Percentiles rank a stretch among this genome's conserved stretches.
Evolutionary conservation across 768 basidiomycete species (phyloP).

Genomic region (Termitomyces sp.): DNA sequence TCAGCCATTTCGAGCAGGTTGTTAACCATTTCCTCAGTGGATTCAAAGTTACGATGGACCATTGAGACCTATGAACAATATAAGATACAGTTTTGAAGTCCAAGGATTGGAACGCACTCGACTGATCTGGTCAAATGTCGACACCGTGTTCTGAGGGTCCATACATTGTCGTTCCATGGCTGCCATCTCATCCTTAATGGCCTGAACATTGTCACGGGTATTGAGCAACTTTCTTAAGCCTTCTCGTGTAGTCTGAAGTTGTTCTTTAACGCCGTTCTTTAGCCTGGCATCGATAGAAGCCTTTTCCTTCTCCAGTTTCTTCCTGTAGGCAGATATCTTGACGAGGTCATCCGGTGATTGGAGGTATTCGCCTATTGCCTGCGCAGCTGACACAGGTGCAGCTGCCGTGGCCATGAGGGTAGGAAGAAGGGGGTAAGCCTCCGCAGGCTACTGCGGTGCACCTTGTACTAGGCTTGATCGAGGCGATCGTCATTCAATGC

Average conservation of each 20-base stretch:
- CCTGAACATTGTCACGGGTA: slow-evolving; percentile 74
- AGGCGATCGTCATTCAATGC: neutral
- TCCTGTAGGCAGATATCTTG: slow-evolving; percentile 84
- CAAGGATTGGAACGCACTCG: slow-evolving; percentile 52
- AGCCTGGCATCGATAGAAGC: slow-evolving; percentile 89
- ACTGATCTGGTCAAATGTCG: slow-evolving; percentile 94
- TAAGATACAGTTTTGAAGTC: neutral
- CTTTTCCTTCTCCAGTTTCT: slow-evolving; percentile 96
- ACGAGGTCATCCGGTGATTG: slow-evolving; percentile 92
- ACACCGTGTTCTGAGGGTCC: slow-evolving; percentile 71
- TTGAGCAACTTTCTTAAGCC: slow-evolving; percentile 79
- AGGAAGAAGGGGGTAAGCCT: neutral
- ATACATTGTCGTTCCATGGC: slow-evolving; percentile 71
- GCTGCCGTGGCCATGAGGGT: slow-evolving; percentile 35
- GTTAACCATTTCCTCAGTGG: slow-evolving; percentile 93
- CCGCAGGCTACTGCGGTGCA: slow-evolving; percentile 6
- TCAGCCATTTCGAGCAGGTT: slow-evolving; percentile 91
- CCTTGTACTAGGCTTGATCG: slow-evolving; percentile 4
- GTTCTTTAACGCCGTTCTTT: slow-evolving; percentile 88
- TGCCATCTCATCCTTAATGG: slow-evolving; percentile 83
- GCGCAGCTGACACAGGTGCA: slow-evolving; percentile 69
- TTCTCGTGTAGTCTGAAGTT: slow-evolving; percentile 85
- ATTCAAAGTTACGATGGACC: slow-evolving; percentile 92
- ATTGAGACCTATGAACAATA: slow-evolving; percentile 69
- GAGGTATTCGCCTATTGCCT: slow-evolving; percentile 85